Conservation (phyloP, 495 filamentous ascomycete genomes). For the Lepidopterella palustris region DNA sequence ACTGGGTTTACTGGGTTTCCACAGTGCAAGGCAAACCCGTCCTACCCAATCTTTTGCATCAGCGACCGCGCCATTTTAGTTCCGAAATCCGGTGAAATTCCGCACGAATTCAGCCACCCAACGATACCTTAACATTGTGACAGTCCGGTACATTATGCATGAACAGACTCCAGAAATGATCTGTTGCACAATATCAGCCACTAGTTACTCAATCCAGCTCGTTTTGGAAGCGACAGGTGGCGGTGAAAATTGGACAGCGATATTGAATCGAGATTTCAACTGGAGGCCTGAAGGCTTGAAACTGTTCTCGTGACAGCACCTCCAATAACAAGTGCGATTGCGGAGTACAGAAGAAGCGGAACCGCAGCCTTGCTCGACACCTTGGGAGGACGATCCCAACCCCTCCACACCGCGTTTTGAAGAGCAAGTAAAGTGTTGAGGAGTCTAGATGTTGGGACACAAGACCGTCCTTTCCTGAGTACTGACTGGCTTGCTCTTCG, state of each 20-base stretch:
- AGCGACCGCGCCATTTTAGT: slow-evolving; percentile 10
- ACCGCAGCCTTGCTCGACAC: too few relatives aligned
- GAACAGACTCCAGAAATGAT: slow-evolving; percentile 38
- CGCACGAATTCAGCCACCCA: neutral
- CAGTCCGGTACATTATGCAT: slow-evolving; percentile 47
- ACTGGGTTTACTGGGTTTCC: slow-evolving; percentile 40
- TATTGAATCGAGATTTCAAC: neutral
- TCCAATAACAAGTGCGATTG: too few relatives aligned
- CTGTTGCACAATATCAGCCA: slow-evolving; percentile 4
- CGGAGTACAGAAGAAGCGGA: too few relatives aligned
- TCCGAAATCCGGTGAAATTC: slow-evolving; percentile 22
- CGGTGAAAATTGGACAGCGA: neutral
- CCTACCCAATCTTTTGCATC: slow-evolving; percentile 28
- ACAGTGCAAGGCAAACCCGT: slow-evolving; percentile 47
- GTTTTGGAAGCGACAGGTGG: slow-evolving; percentile 35
- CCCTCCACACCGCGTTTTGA: too few relatives aligned
- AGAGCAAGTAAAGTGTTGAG: too few relatives aligned
- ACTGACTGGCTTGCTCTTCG: slow-evolving; percentile 26
- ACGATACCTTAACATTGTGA: neutral
- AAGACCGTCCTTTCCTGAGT: slow-evolving; percentile 33
- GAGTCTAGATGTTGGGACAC: too few relatives aligned
- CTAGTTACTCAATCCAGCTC: neutral
- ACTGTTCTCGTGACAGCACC: neutral
- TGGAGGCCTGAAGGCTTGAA: neutral
- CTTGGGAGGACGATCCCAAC: too few relatives aligned